A percentile compares a stretch with the other conserved stretches of the same genome.
Conservation (phyloP, 2,329 filamentous ascomycete genomes). For the Fusarium sp. region DNA sequence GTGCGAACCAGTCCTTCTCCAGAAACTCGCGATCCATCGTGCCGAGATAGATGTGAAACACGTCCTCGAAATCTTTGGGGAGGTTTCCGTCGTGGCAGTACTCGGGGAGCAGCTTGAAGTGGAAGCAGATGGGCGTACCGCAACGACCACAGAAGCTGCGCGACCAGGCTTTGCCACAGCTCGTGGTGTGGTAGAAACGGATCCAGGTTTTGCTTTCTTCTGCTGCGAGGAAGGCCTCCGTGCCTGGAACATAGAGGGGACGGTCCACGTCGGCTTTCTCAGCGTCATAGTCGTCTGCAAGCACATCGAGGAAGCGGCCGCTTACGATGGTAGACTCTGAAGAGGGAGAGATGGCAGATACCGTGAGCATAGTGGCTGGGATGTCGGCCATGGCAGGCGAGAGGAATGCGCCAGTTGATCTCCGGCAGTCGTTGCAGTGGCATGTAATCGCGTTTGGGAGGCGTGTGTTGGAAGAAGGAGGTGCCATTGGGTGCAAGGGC, state of each 20-base stretch:
- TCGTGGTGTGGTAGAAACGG: conserved; percentile 42
- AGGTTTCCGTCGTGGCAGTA: conserved; percentile 29
- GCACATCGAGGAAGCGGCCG: conserved; percentile 34
- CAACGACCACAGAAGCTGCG: conserved; percentile 45
- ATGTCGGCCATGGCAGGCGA: conserved; percentile 21
- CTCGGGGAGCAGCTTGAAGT: conserved; percentile 26
- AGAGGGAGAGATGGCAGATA: conserved; percentile 30
- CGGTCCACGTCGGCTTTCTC: conserved; percentile 23
- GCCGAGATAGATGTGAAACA: conserved; percentile 36
- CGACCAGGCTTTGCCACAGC: conserved; percentile 24
- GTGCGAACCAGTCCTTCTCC: conserved; percentile 35
- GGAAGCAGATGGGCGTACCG: conserved; percentile 36
- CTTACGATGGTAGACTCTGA: conserved; percentile 16
- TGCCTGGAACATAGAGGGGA: conserved; percentile 33
- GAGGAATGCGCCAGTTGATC: conserved; percentile 23
- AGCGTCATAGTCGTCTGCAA: conserved; percentile 23
- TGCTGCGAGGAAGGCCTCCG: conserved; percentile 30
- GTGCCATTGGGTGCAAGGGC: conserved; percentile 17
- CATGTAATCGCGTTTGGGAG: conserved; percentile 37
- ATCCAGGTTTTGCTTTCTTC: conserved; percentile 33
- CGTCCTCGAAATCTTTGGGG: conserved; percentile 25
- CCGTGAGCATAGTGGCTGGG: conserved; percentile 33
- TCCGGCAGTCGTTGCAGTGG: conserved; percentile 43
- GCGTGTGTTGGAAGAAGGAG: conserved; percentile 14
- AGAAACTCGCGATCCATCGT: conserved; percentile 39